phyloP scores from a whole-genome alignment of 1,139 yeast genomes.

The Blastobotrys elegans region DNA sequence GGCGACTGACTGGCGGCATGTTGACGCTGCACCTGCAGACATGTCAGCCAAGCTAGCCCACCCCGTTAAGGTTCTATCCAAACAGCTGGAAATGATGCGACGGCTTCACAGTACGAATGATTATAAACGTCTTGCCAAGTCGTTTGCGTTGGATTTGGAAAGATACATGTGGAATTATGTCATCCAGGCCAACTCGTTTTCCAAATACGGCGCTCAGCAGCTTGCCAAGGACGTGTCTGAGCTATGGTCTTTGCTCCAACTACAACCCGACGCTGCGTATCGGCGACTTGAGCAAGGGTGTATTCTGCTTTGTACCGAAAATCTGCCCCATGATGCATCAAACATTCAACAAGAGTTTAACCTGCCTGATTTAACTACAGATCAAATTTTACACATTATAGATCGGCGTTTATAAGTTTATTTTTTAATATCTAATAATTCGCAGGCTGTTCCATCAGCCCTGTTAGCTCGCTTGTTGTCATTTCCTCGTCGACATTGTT shows the following conservation, averaged over 20 bases:
- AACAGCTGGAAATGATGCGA: constrained; percentile 38
- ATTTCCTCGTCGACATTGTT: neutral
- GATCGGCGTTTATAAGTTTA: constrained; percentile 2
- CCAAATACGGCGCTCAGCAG: constrained; percentile 50
- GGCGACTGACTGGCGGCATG: constrained; percentile 26
- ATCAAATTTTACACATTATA: constrained; percentile 19
- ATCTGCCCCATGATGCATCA: neutral
- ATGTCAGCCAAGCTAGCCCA: constrained; percentile 36
- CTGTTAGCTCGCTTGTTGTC: constrained; percentile 1
- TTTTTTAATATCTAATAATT: neutral
- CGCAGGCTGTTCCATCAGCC: constrained; percentile 3
- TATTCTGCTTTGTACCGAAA: constrained; percentile 18
- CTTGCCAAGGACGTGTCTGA: constrained; percentile 49
- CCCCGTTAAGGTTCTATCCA: constrained; percentile 38
- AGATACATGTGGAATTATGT: constrained; percentile 52
- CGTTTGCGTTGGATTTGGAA: constrained; percentile 45
- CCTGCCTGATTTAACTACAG: constrained; percentile 14
- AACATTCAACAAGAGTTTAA: constrained; percentile 1
- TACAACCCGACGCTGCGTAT: constrained; percentile 31
- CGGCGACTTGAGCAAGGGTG: constrained; percentile 22
- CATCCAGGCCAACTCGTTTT: constrained; percentile 61
- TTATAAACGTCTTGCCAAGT: constrained; percentile 25
- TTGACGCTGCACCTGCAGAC: constrained; percentile 15
- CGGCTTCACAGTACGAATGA: constrained; percentile 33
- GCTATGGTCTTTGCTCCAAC: constrained; percentile 34